Conservation (phyloP, 805 yeast genomes). For the Wickerhamiella azyma region DNA sequence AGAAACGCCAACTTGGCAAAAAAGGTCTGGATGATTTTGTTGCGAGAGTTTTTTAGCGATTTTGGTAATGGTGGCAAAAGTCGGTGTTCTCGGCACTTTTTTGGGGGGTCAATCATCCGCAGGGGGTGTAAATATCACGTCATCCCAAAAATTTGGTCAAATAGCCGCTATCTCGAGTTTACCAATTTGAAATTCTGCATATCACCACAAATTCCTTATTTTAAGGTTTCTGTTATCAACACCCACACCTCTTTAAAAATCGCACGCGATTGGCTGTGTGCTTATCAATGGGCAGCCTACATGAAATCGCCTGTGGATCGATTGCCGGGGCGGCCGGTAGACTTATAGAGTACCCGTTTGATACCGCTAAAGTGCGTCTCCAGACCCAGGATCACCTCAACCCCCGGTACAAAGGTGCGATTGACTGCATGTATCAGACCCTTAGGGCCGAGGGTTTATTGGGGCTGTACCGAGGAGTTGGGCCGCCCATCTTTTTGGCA, state of each 20-base stretch:
- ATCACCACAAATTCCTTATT: too few species aligned
- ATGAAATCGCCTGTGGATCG: constrained; percentile 24
- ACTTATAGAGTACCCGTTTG: constrained; percentile 80
- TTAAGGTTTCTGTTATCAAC: neutral
- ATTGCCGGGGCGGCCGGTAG: constrained; percentile 75
- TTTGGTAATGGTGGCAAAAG: neutral
- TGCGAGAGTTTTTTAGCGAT: neutral
- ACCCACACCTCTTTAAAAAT: neutral
- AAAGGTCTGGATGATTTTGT: neutral
- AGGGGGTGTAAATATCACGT: too few species aligned
- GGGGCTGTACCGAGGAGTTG: constrained; percentile 69
- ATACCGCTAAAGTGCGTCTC: constrained; percentile 77
- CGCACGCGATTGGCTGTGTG: neutral
- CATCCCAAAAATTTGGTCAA: neutral
- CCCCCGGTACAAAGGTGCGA: constrained; percentile 41
- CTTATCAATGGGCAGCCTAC: neutral
- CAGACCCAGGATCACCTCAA: constrained; percentile 47
- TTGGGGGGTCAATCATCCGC: too few species aligned
- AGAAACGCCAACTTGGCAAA: neutral
- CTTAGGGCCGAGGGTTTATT: constrained; percentile 52
- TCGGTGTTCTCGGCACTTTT: neutral
- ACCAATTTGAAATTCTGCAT: neutral
- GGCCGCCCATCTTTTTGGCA: constrained; percentile 79
- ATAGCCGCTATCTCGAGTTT: too few species aligned
- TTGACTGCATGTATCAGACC: constrained; percentile 52